Base-by-base conservation (phyloP, 139 green algal species). In the Chlamydomonas sp. region DNA sequence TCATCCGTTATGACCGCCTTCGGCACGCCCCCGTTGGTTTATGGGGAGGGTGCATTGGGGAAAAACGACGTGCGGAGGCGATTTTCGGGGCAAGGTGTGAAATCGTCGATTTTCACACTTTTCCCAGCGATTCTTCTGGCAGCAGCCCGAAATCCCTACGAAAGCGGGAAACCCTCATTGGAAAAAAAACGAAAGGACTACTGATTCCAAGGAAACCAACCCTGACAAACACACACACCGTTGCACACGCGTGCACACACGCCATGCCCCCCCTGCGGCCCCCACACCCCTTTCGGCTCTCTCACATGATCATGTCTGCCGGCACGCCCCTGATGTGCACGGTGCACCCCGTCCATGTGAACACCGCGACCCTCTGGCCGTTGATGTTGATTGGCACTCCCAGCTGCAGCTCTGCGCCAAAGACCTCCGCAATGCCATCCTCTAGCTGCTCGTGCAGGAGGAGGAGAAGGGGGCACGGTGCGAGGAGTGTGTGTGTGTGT, bases 301-400 rank as follows among this genome's bases (percentile, higher is more conserved):
- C 81, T 83, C 63, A 87, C 79, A 87, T 69, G 28, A n/a, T n/a
- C n/a, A 88, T 61, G 35, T 89, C 74, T 1, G 75, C 75, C 1
- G 48, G 39, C 20, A 49, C 75, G 10, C 77, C 73, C 5, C 85
- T 75, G 5, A 95, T 36, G n/a, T 85, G 35, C 20, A 95, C 33
- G 1, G 20, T 79, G 60, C 81, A 88, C 1, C 91, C 91, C 10
- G 83, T 35, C 87, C 86, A 97, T 2, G 83, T 88, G 80, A 86
- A 97, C 1, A 96, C 85, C 38, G 92, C 90, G 13, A 95, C 59
- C 65, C 95, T 95, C 35, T 91, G 80, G 0, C 88, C 88, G 0
- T 34, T 69, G 6, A 96, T 54, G 2, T 38, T 48, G 2, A 91
- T 49, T 3, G 47, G 50, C 47, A 88, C 61, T 2, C 86, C 87